Base-by-base conservation (phyloP, 805 yeast genomes). In the Millerozyma miso region DNA sequence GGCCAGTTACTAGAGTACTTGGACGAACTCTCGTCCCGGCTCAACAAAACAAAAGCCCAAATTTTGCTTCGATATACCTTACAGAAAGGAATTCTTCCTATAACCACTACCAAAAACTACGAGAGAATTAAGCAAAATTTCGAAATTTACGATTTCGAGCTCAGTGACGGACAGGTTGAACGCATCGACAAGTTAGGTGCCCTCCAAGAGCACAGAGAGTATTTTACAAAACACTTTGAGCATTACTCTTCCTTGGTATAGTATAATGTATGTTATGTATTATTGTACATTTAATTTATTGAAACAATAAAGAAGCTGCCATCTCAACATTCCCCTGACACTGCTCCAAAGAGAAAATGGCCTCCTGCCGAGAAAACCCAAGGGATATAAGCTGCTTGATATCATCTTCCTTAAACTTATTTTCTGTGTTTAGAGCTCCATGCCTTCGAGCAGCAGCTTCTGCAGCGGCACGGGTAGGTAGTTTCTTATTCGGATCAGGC, bases 281-380 rank as follows among this genome's bases (percentile, higher is more conserved):
- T 7, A 6, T n/a, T 8, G 34, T 32, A 32, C 17, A 15, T 18
- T 31, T 16, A n/a, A 12, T 35, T 41, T 55, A 63, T 43, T 55
- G 65, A 40, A 88, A 88, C 38, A 89, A 66, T 38, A 85, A 54
- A 1, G 95, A 80, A 1, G 97, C 97, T 0, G 98, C 98, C 47
- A 81, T 50, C 41, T 91, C 97, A 0, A 85, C 78, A 55, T 90
- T 85, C 6, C 96, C 96, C 19, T 74, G 71, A 1, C 95, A 77
- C 45, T 70, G 74, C 19, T 70, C 65, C 40, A 91, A 65, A 0
- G 97, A 96, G 2, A 62, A 54, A 2, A 81, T 61, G 0, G 83
- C 93, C 49, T 85, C 82, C 2, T 63, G 58, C 50, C 80, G 71
- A 3, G 83, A 62, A 53, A 89, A 88, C 0, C 98, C 98, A 46